Evolutionary conservation across 306 rosid species (phyloP).

Genomic region (Gynostemma pentaphyllum): DNA sequence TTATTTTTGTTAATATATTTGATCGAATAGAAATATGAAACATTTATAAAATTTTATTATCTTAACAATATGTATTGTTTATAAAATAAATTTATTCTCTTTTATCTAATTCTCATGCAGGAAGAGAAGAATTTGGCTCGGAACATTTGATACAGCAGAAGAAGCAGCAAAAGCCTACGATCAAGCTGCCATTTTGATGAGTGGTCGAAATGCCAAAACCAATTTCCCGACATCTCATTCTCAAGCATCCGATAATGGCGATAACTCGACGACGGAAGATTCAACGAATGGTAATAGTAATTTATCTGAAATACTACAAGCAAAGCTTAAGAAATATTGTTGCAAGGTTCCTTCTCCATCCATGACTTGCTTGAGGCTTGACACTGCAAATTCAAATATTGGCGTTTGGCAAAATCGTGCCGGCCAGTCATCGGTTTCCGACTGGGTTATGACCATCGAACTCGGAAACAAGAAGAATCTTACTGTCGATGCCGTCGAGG

Average conservation of each 20-base stretch:
- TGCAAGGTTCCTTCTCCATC: constrained; percentile 47
- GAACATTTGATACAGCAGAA: constrained; percentile 20
- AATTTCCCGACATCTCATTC: constrained; percentile 24
- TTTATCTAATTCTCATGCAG: no score
- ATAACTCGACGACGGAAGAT: not conserved
- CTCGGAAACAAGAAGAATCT: constrained; percentile 22
- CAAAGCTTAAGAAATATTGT: constrained; percentile 55
- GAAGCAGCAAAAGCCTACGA: constrained; percentile 21
- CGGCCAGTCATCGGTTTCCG: constrained; percentile 37
- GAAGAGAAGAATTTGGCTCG: constrained; percentile 23
- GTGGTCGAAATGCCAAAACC: constrained; percentile 23
- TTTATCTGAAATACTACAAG: constrained; percentile 41
- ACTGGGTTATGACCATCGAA: constrained; percentile 53
- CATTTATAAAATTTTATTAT: no score
- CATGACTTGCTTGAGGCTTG: constrained; percentile 62
- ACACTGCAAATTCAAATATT: constrained; percentile 48
- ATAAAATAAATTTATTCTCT: no score
- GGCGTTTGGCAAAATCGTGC: constrained; percentile 77
- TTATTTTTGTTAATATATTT: no score
- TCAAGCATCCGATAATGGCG: constrained; percentile 21
- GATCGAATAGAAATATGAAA: no score
- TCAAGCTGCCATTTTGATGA: constrained; percentile 19
- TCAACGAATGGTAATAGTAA: constrained; percentile 32
- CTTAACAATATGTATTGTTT: no score
- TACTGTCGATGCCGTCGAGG: not conserved